Evolutionary conservation across 2,329 filamentous ascomycete species (phyloP).

Genomic region (Epichloe baconii): DNA sequence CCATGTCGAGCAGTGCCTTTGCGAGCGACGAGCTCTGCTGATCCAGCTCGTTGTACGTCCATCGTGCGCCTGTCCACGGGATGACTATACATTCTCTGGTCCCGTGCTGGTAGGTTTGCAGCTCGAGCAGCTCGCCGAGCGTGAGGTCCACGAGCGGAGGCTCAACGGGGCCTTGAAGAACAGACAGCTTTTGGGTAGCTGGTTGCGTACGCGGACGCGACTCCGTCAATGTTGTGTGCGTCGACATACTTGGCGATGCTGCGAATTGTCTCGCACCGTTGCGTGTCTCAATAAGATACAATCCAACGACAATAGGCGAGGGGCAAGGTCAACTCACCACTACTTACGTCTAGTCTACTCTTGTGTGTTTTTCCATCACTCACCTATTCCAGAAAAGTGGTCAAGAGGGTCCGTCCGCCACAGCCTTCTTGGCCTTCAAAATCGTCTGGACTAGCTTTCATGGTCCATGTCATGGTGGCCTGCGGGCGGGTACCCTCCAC

Average conservation of each 20-base stretch:
- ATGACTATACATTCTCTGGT: slow-evolving; percentile 57
- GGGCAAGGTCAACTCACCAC: no score
- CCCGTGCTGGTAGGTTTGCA: slow-evolving; percentile 54
- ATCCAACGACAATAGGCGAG: no score
- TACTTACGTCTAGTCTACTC: no score
- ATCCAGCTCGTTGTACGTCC: slow-evolving; percentile 56
- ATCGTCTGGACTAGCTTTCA: no score
- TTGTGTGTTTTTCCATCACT: no score
- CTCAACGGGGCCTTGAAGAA: slow-evolving; percentile 56
- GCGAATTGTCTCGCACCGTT: no score
- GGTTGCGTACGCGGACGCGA: slow-evolving; percentile 4
- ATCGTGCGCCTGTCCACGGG: slow-evolving; percentile 62
- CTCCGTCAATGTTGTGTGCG: neutral
- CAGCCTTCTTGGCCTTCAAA: no score
- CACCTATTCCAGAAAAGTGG: no score
- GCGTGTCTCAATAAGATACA: no score
- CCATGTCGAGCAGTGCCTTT: slow-evolving; percentile 52
- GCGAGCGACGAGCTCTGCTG: slow-evolving; percentile 48
- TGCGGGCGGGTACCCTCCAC: no score
- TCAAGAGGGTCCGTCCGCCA: no score
- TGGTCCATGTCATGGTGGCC: neutral
- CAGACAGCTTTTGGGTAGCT: slow-evolving; percentile 26
- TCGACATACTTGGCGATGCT: no score
- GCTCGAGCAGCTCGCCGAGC: slow-evolving; percentile 56
- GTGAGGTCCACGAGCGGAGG: slow-evolving; percentile 60